These are phyloP conservation scores for Rauvolfia tetraphylla DNA, from an alignment of 257 asterid genomes.

Conservation along the genomic window DNA sequence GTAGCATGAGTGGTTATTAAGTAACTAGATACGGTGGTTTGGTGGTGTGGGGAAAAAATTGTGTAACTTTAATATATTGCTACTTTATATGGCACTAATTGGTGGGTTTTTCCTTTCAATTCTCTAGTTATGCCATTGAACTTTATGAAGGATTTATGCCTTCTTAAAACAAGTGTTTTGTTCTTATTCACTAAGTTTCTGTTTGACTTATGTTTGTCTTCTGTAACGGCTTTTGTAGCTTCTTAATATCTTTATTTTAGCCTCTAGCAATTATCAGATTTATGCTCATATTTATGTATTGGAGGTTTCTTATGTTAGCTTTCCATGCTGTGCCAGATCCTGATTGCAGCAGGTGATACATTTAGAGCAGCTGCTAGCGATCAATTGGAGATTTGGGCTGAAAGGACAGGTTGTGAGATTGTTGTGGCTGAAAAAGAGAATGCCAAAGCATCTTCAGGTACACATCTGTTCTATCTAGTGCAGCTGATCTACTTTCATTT, in stretches of 20 bases:
- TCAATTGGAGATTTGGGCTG: constrained; percentile 95
- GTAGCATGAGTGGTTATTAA: not conserved
- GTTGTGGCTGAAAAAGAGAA: constrained; percentile 80
- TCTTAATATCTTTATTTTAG: not conserved
- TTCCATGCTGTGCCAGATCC: constrained; percentile 40
- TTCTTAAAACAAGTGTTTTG: not conserved
- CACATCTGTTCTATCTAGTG: constrained; percentile 8
- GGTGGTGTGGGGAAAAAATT: not conserved
- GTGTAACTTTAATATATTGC: not conserved
- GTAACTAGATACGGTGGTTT: not conserved
- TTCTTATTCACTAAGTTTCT: not conserved
- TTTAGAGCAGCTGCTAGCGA: constrained; percentile 99
- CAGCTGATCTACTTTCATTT: constrained; percentile 4
- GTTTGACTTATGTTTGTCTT: not conserved
- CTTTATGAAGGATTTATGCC: not conserved
- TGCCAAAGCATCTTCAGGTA: constrained; percentile 90
- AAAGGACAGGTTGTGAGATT: constrained; percentile 90
- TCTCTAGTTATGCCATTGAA: not conserved
- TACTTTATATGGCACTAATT: not conserved
- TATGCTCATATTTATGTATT: not conserved
- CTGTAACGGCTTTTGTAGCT: not conserved
- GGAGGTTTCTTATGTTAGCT: not conserved
- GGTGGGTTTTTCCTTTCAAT: not conserved
- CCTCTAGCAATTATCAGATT: not conserved
- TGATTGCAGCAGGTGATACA: constrained; percentile 97